Evolutionary conservation across 2,329 filamentous ascomycete genomes (phyloP), one percentile per base, ranked within the genome.

Genomic region (Didymella keratinophila): DNA sequence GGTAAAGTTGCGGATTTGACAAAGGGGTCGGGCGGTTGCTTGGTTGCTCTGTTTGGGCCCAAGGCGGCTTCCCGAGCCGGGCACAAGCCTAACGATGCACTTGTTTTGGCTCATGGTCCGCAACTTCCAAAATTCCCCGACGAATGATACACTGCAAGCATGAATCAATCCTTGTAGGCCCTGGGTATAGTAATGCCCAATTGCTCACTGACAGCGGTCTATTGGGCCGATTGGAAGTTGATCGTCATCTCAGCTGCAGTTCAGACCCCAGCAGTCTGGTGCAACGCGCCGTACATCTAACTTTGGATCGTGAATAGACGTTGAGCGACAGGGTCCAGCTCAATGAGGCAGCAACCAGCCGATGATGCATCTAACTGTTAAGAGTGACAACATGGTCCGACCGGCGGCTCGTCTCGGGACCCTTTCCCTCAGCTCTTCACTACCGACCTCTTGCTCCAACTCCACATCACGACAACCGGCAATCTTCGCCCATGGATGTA

Each of bases 181-280:
- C 18, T 28, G 16, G 11, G 20, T 25, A 16, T 32, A 36, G 28
- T 37, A 27, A 16, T 43, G 43, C 36, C 54, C 48, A 57, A 50
- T 14, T 42, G 45, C 32, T 46, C 25, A 47, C 16, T 36, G 48
- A 21, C 27, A n/a, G 6, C 10, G n/a, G 18, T 28, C 14, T 6
- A 32, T 48, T 48, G 49, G 37, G 36, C 42, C 21, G 48, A 27
- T 44, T 27, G 36, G 9, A 30, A 52, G 48, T 32, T 36, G 48
- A 52, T 49, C 49, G 2, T 44, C 30, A 52, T 52, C 37, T 52
- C 12, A 32, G 30, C 32, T 46, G 20, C 11, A n/a, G 18, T 23
- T 14, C 39, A 20, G 6, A 1, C n/a, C 25, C 27, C 23, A 8
- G 37, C 18, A 41, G 21, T 27, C 2, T 42, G 44, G 27, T n/a